phyloP scores from a whole-genome alignment of 2,329 filamentous ascomycete species.

The Sporothrix sp. region DNA sequence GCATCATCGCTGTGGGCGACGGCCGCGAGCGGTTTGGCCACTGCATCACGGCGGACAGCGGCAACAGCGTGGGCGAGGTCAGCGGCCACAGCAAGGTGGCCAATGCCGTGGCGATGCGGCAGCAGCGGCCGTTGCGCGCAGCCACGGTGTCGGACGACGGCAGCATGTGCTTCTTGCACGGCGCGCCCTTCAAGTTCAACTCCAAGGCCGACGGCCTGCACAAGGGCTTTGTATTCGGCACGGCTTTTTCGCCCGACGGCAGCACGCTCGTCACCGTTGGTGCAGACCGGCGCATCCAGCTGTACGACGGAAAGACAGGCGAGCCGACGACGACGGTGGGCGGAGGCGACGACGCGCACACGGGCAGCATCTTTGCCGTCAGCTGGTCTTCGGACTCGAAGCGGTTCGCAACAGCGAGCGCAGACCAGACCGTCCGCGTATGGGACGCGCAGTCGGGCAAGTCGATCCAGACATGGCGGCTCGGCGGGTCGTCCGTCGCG shows the following conservation, averaged over 20 bases:
- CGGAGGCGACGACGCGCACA: slow-evolving; percentile 50
- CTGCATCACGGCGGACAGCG: slow-evolving; percentile 90
- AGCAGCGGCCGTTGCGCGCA: slow-evolving; percentile 82
- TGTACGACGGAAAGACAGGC: slow-evolving; percentile 95
- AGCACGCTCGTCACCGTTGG: slow-evolving; percentile 74
- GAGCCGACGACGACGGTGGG: slow-evolving; percentile 69
- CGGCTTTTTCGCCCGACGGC: slow-evolving; percentile 85
- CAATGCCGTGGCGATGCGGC: slow-evolving; percentile 82
- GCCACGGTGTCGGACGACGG: slow-evolving; percentile 87
- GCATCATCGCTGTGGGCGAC: slow-evolving; percentile 91
- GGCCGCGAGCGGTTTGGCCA: slow-evolving; percentile 89
- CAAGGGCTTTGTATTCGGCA: slow-evolving; percentile 78
- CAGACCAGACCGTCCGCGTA: slow-evolving; percentile 86
- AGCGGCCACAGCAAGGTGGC: slow-evolving; percentile 82
- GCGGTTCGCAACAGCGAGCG: slow-evolving; percentile 80
- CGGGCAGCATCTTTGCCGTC: slow-evolving; percentile 84
- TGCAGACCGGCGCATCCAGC: slow-evolving; percentile 82
- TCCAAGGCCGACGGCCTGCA: slow-evolving; percentile 70
- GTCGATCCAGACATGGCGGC: slow-evolving; percentile 69
- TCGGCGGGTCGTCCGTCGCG: slow-evolving; percentile 57
- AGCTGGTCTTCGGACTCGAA: slow-evolving; percentile 84
- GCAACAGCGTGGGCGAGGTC: slow-evolving; percentile 92
- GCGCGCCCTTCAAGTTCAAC: slow-evolving; percentile 92
- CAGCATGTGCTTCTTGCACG: slow-evolving; percentile 84
- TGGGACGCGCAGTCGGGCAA: slow-evolving; percentile 83